Conservation (phyloP, 768 basidiomycete species). For the Cystofilobasidium bisporidii region DNA sequence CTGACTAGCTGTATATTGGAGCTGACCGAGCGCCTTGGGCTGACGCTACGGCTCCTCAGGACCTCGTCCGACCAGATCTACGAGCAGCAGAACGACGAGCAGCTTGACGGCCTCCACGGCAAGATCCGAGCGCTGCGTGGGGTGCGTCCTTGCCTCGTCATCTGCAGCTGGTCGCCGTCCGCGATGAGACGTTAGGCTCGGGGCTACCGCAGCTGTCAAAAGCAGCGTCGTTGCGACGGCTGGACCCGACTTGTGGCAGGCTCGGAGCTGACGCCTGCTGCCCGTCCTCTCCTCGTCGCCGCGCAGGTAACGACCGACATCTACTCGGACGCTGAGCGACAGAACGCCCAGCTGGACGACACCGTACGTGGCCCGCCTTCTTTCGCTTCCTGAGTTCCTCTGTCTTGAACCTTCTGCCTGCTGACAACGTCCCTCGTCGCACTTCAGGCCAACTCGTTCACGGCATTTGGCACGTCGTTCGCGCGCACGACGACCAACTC, state of each 20-base stretch:
- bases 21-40: neutral
- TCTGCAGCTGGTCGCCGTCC: too few species aligned
- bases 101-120: slow-evolving; percentile 70
- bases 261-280: too few species aligned
- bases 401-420: too few species aligned
- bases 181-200: too few species aligned
- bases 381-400: neutral
- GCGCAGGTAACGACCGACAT: slow-evolving; percentile 76
- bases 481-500: slow-evolving; percentile 60
- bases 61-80: slow-evolving; percentile 25
- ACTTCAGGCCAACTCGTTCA: slow-evolving; percentile 56
- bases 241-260: too few species aligned
- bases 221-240: too few species aligned
- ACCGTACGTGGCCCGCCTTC: slow-evolving; percentile 47
- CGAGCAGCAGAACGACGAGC: slow-evolving; percentile 75
- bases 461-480: slow-evolving; percentile 54
- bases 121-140: slow-evolving; percentile 72
- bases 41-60: neutral
- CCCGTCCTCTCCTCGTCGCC: too few species aligned
- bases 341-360: slow-evolving; percentile 67
- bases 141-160: slow-evolving; percentile 45
- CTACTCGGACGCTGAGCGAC: slow-evolving; percentile 69
- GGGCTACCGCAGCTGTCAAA: too few species aligned
- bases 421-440: too few species aligned
- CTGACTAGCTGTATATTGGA: neutral